Evolutionary conservation across 495 filamentous ascomycete genomes (phyloP).

Genomic region (Clavariopsis aquatica): DNA sequence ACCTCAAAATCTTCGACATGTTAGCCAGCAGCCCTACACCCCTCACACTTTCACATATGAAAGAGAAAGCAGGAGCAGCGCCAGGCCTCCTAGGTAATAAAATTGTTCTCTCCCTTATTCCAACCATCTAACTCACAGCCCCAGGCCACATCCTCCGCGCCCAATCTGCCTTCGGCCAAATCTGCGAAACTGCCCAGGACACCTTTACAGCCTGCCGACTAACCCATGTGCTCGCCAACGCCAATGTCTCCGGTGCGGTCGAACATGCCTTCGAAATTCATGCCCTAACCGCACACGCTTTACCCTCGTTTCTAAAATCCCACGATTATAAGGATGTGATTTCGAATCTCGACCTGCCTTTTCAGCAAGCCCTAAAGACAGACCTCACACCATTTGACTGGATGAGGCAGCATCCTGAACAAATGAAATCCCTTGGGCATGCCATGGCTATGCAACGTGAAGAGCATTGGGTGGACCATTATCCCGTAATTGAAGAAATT

Average conservation of each 20-base stretch:
- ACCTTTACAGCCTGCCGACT: constrained; percentile 2
- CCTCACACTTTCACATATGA: neutral
- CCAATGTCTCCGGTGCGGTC: constrained; percentile 4
- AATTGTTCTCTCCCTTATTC: neutral
- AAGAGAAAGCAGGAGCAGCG: constrained; percentile 4
- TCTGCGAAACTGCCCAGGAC: constrained; percentile 3
- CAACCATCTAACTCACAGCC: neutral
- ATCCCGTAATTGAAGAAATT: neutral
- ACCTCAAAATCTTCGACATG: constrained; percentile 7
- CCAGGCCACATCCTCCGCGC: constrained; percentile 20
- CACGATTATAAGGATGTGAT: constrained; percentile 14
- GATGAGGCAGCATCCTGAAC: constrained; percentile 17
- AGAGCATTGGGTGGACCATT: constrained; percentile 22
- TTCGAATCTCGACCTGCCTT: constrained; percentile 13
- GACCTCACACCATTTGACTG: constrained; percentile 21
- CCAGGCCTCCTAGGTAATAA: constrained; percentile 5
- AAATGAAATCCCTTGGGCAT: constrained; percentile 23
- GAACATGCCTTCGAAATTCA: constrained; percentile 7
- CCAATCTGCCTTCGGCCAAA: constrained; percentile 15
- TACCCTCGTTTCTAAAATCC: constrained; percentile 4
- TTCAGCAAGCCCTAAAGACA: constrained; percentile 16
- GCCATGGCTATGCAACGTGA: constrained; percentile 15
- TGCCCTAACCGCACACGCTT: neutral
- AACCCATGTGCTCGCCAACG: constrained; percentile 4
- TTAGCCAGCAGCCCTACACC: neutral